These are phyloP conservation scores for Erigeron canadensis DNA, from an alignment of 129 eudicot genomes.

Conservation along the genomic window DNA sequence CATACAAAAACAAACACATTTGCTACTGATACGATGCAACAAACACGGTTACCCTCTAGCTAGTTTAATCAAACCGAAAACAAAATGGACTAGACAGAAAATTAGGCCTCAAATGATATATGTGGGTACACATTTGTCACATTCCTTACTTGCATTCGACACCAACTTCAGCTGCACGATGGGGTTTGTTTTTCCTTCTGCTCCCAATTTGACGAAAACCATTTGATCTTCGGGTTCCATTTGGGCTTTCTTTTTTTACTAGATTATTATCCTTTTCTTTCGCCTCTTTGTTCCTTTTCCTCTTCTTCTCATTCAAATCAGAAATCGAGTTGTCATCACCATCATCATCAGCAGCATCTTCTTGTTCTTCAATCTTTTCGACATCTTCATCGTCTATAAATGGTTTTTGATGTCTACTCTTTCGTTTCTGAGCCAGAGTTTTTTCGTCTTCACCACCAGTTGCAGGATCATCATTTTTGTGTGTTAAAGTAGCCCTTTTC, in stretches of 20 bases:
- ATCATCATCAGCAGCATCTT: conserved; percentile 19
- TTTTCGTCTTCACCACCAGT: conserved; percentile 82
- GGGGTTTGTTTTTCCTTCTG: conserved; percentile 78
- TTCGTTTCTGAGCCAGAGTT: conserved; percentile 65
- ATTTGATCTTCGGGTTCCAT: conserved; percentile 43
- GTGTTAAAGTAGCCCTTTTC: conserved; percentile 47
- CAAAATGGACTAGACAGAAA: conserved; percentile 14
- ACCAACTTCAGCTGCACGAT: conserved; percentile 86
- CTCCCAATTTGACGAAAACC: conserved; percentile 69
- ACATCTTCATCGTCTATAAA: conserved; percentile 55
- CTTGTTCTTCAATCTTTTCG: conserved; percentile 52
- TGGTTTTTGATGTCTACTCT: conserved; percentile 73
- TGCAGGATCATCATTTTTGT: conserved; percentile 60
- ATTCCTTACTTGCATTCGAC: conserved; percentile 59
- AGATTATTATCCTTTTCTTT: conserved; percentile 45
- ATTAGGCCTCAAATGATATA: conserved; percentile 23
- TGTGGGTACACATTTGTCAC: neutral
- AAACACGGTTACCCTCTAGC: conserved; percentile 14
- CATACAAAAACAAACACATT: conserved; percentile 10
- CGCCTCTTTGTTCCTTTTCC: conserved; percentile 38
- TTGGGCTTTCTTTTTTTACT: conserved; percentile 44
- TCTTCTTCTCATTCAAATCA: conserved; percentile 47
- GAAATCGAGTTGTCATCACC: conserved; percentile 37
- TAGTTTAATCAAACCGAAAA: conserved; percentile 15
- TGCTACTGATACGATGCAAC: conserved; percentile 13